Evolutionary conservation across 225 moss, liverwort and hornwort species (phyloP), one percentile per base, ranked within the genome.

Genomic region (Asterella californica): DNA sequence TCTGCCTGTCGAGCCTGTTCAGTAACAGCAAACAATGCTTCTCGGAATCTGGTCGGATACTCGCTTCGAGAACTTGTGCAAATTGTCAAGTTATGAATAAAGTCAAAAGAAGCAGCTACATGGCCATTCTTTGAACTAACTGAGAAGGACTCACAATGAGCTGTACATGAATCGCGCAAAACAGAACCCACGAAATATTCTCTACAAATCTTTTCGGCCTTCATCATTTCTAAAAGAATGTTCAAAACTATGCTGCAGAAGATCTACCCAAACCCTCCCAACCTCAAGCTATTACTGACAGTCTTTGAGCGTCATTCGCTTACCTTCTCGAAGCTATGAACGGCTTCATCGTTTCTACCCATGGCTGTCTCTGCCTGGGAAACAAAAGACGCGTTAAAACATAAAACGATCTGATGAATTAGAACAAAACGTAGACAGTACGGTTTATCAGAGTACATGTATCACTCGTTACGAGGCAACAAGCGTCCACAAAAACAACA

Each of bases 311-410:
- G 42, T 30, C 15, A 55, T 10, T 8, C n/a, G 22, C 33, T 82
- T 85, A 94, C 94, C 92, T 92, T 96, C 81, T 94, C 94, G 85
- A 91, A 96, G 87, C 76, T 91, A 72, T 90, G 88, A 74, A 93
- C 88, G 72, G 90, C 94, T 82, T 96, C 94, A 66, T 87, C 85
- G 38, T 83, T 88, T 84, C 86, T 93, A 69, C 86, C 94, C 81
- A 93, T 62, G 46, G 91, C 90, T 80, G 87, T 86, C 81, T 96
- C 96, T 82, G 91, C 91, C 94, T 94, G 92, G 38, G 18, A 65
- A 15, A 49, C 72, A 47, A 15, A n/a, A 52, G 74, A 75, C 10
- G 45, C 15, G 33, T 54, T 32, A 75, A 29, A 57, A 34, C 10
- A 1, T 27, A 17, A 18, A 69, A 42, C 15, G 30, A 33, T 37